Base-by-base conservation (phyloP, 768 basidiomycete species). In the Pleurotus cornucopiae region DNA sequence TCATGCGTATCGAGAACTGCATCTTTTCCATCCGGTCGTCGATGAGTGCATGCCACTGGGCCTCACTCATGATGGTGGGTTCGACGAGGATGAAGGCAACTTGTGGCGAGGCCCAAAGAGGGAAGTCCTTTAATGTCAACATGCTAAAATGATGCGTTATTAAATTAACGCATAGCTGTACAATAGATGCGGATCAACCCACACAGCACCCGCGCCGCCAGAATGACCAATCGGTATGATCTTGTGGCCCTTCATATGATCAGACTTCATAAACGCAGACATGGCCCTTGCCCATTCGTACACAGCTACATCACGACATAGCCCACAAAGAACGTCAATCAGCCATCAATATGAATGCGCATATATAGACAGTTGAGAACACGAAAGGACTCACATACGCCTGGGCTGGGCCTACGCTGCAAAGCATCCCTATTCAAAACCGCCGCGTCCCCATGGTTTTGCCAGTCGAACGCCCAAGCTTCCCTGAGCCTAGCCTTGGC, bases 381-480 rank as follows among this genome's bases (percentile, higher is more conserved):
- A 39, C n/a, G 5, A 6, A 2, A 7, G 20, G 6, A 70, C 76
- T 61, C 60, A 75, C 76, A 74, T 37, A 76, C 71, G 44, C 69
- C 69, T 5, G 18, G n/a, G 26, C 70, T 64, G n/a, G 64, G 58
- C 11, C 73, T 69, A 2, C 53, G 39, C 47, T 65, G 58, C 38
- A 80, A 60, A 1, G 65, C 56, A 5, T 67, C 66, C 6, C 60
- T 63, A 59, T 82, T 82, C 21, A 80, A 60, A 0, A 77, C 57
- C 11, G 75, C 78, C 5, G 78, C 71, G 38, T 80, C 77, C n/a
- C 81, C 80, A 46, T 79, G 77, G 37, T 69, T 80, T 55, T 74
- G 78, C 73, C 76, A 76, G 62, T 82, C 80, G 54, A 81, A 74
- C 0, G 76, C 67, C 76, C 78, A 81, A 1, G 74, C 77, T 57